Evolutionary conservation across 306 rosid genomes (phyloP), one percentile per base, ranked within the genome.

Genomic region (Vigna nakashimae): DNA sequence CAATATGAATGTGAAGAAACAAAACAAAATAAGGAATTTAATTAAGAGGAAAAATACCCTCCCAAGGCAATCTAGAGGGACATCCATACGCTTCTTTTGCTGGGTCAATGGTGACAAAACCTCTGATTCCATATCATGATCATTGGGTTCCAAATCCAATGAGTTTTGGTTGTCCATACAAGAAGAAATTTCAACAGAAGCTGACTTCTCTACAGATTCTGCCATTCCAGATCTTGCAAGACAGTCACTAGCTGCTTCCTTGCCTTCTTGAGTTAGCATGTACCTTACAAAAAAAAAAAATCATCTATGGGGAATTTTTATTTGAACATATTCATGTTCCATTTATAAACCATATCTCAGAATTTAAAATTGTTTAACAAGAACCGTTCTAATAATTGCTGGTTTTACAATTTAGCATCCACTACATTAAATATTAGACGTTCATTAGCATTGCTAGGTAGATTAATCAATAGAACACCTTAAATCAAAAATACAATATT

Each of bases 231-330:
- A 94, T 77, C 98, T 89, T 87, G 50, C 32, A 13, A 90, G 93
- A 86, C 97, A 92, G 59, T 94, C 98, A 50, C 77, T 34, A 49
- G 97, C 98, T 48, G 89, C 91, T 80, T 89, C 95, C 80, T 92
- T 81, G 69, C 98, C 98, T 86, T 94, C 98, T 83, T 82, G 82
- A 18, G 97, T 94, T 68, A 92, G 86, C 98, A 94, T 94, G 90
- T 90, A 94, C 90, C 98, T 94, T 76, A 82, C 77, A 52, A 43
- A 30, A 65, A 66, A 56, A 76, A 68, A 8, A 63, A 69, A 5
- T 63, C 71, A 73, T 75, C 36, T 18, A 36, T 18, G 76, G 73
- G 69, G 48, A 65, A 74, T 45, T 78, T 28, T 18, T 68, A 71
- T 68, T 56, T 43, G n/a, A 73, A 42, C 36, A 71, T 65, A 74